A percentile compares a stretch with the other conserved stretches of the same genome.
These are phyloP conservation scores for Russula sp. DNA, from an alignment of 768 basidiomycete species.

Conservation along the genomic window DNA sequence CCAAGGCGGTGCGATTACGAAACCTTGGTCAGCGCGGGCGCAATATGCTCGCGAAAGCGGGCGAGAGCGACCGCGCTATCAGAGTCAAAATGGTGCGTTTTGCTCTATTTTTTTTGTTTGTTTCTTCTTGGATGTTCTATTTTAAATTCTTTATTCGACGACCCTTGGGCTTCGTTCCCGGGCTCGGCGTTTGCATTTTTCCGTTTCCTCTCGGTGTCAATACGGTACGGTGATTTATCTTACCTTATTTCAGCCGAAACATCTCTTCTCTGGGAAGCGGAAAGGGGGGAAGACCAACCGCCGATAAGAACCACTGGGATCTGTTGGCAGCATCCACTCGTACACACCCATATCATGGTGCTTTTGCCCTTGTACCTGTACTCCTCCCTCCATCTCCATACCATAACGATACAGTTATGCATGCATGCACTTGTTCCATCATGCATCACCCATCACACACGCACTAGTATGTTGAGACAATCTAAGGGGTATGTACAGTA, in stretches of 20 bases:
- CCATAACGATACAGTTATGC: not conserved
- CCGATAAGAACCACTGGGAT: slow-evolving; percentile 35
- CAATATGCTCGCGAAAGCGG: slow-evolving; percentile 84
- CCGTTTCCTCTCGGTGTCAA: not conserved
- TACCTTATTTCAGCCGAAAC: slow-evolving; percentile 58
- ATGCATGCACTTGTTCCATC: not conserved
- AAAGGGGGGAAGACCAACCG: slow-evolving; percentile 78
- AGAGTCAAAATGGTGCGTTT: slow-evolving; percentile 69
- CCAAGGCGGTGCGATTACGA: slow-evolving; percentile 73
- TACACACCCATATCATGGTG: not conserved
- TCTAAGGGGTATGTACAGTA: slow-evolving; percentile 13
- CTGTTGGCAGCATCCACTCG: not conserved
- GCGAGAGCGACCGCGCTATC: slow-evolving; percentile 82
- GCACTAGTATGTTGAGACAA: not conserved
- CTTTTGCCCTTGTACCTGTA: not conserved
- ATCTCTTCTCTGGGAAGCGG: slow-evolving; percentile 80
- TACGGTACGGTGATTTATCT: slow-evolving; percentile 3
- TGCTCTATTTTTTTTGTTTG: not conserved
- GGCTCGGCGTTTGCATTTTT: not conserved
- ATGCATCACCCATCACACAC: not conserved
- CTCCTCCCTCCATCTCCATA: not conserved
- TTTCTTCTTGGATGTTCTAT: not conserved
- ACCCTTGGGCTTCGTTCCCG: not conserved
- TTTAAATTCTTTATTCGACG: too few relatives aligned
- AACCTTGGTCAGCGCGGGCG: slow-evolving; percentile 82